phyloP scores from a whole-genome alignment of 768 basidiomycete genomes.

The Suillus weaverae region DNA sequence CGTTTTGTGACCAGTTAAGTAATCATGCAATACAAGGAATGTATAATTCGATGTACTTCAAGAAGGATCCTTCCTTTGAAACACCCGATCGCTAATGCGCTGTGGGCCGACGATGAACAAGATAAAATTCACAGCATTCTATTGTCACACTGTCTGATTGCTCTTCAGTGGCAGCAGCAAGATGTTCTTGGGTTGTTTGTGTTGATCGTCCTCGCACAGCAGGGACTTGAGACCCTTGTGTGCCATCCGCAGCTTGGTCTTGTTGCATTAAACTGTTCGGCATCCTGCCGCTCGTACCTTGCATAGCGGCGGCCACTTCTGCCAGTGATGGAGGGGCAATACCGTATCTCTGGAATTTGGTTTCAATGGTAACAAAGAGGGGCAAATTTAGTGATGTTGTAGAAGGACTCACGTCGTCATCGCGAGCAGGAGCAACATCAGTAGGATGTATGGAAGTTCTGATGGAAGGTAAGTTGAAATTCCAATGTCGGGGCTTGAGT shows the following conservation, averaged over 20 bases:
- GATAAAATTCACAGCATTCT: not conserved
- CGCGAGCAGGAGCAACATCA: not conserved
- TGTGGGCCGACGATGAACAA: not conserved
- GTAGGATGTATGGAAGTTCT: not conserved
- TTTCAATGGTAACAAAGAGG: not conserved
- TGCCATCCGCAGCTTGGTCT: not conserved
- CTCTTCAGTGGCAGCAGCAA: not conserved
- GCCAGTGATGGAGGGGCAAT: not conserved
- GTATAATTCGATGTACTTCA: not conserved
- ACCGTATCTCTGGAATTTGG: not conserved
- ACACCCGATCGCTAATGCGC: not conserved
- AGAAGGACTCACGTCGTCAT: not conserved
- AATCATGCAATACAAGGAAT: not conserved
- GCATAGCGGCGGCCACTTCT: not conserved
- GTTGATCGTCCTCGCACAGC: not conserved
- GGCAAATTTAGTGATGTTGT: not conserved
- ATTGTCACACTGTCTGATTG: not conserved
- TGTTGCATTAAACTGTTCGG: not conserved
- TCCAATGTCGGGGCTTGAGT: not conserved
- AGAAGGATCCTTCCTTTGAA: not conserved
- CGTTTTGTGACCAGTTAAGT: not conserved
- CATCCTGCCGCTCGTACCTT: not conserved
- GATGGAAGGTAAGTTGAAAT: not conserved
- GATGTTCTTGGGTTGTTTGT: not conserved
- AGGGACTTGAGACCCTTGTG: not conserved